phyloP scores from a whole-genome alignment of 129 eudicot species.

The Flaveria sonorensis region DNA sequence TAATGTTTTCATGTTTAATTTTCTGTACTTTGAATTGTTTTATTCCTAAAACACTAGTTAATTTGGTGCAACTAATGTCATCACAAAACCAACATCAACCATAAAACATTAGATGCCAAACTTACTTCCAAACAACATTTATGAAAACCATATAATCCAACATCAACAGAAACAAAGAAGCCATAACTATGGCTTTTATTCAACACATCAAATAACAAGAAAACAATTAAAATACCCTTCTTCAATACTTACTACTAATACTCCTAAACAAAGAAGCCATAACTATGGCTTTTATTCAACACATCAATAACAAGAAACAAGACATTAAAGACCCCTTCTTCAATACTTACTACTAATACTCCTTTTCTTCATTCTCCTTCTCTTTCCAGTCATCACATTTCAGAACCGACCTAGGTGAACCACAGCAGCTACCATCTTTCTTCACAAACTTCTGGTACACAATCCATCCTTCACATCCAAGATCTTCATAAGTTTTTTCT shows the following conservation, averaged over 20 bases:
- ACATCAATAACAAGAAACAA: not conserved
- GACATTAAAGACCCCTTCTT: slow-evolving; percentile 32
- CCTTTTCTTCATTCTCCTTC: slow-evolving; percentile 58
- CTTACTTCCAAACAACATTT: not conserved
- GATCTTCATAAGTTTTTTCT: slow-evolving; percentile 57
- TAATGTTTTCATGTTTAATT: no score
- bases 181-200: slow-evolving; percentile 34
- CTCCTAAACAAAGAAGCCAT: slow-evolving; percentile 40
- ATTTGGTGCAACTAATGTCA: no score
- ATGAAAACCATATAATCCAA: not conserved
- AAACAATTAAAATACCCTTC: slow-evolving; percentile 30
- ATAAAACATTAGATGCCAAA: not conserved
- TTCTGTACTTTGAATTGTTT: no score
- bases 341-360: slow-evolving; percentile 36
- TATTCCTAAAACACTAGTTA: no score
- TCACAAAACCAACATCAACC: not conserved
- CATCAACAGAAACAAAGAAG: slow-evolving; percentile 13
- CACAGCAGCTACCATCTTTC: slow-evolving; percentile 46
- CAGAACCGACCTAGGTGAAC: slow-evolving; percentile 63
- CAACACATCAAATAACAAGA: not conserved
- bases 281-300: slow-evolving; percentile 29
- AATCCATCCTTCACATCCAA: slow-evolving; percentile 62
- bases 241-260: slow-evolving; percentile 30
- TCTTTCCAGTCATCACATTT: slow-evolving; percentile 57
- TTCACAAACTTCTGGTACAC: slow-evolving; percentile 62